Base-by-base conservation (phyloP, 2,329 filamentous ascomycete genomes). In the Plectosphaerella sp. region DNA sequence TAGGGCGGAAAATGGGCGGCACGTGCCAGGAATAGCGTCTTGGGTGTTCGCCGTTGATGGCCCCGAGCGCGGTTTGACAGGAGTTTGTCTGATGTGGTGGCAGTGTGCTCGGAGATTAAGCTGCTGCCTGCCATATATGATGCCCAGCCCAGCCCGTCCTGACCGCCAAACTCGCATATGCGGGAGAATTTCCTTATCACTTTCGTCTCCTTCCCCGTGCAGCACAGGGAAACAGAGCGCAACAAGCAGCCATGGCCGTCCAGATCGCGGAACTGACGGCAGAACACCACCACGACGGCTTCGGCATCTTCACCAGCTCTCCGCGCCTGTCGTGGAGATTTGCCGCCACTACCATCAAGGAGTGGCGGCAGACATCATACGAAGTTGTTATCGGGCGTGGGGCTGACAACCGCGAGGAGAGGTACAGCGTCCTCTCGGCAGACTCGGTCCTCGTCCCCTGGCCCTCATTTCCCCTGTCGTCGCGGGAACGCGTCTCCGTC, bases 271-370 rank as follows among this genome's bases (percentile, higher is more conserved):
- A 39, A 14, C 25, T 48, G 15, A 39, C 16, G 10, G 46, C 46
- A 16, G 46, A 48, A 14, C 46, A 48, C 28, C 46, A 48, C 33
- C 46, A 48, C 16, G 25, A 47, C 12, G 45, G 50, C 12, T 45
- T 55, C 12, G 53, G 53, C 15, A 41, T 55, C 16, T 48, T 46
- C 39, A 47, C 28, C 15, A 14, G 39, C 25, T 46, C 45, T 4
- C 53, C 53, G 25, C 53, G 53, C 8, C 37, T 55, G 20, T 55
- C 53, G 15, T 55, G 53, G 53, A 45, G 53, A 12, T 55, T 53
- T 22, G 25, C 36, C 1, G 35, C 45, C 14, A 49, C 50, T 22
- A 36, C 48, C 4, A 39, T 39, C 22, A 43, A 49, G 33, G 47
- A 37, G 12, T 55, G 53, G 53, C 22, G 45, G 12, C 51, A 55